Percentiles rank a stretch among this genome's conserved stretches.
Conservation (phyloP, 176 grass and related monocot genomes). For the Poa annua region DNA sequence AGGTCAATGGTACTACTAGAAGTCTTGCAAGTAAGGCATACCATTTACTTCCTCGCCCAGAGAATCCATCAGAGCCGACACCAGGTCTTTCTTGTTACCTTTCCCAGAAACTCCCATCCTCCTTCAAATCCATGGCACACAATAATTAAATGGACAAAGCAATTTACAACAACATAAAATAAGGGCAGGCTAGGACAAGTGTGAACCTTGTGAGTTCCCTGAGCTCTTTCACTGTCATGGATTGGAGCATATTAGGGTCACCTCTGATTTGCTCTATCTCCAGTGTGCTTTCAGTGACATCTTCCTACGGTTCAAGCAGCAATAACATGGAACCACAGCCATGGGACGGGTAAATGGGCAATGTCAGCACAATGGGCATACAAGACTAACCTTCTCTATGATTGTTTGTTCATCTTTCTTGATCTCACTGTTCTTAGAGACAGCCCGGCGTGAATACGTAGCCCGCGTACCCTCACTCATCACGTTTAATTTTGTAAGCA, state of each 20-base stretch:
- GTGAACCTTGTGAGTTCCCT: constrained; percentile 68
- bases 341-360: not conserved
- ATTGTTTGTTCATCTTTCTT: constrained; percentile 42
- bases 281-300: constrained; percentile 47
- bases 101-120: constrained; percentile 60
- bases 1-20: constrained; percentile 34
- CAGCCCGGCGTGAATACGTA: constrained; percentile 53
- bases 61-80: constrained; percentile 63
- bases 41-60: constrained; percentile 48
- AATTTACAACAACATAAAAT: not conserved
- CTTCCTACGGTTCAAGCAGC: constrained; percentile 46
- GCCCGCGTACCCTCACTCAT: constrained; percentile 41
- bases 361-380: not conserved
- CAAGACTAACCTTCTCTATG: constrained; percentile 50
- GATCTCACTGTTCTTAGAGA: constrained; percentile 44
- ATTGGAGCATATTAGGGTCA: constrained; percentile 64
- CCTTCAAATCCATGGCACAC: constrained; percentile 49
- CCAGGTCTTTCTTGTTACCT: constrained; percentile 85
- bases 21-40: constrained; percentile 40
- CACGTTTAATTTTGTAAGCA: constrained; percentile 39
- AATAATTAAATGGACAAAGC: not conserved
- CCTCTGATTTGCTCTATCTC: constrained; percentile 59
- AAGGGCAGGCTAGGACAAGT: constrained; percentile 24
- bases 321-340: constrained; percentile 8
- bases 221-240: constrained; percentile 84